Base-by-base conservation (phyloP, 805 yeast species). In the Candida boleticola region DNA sequence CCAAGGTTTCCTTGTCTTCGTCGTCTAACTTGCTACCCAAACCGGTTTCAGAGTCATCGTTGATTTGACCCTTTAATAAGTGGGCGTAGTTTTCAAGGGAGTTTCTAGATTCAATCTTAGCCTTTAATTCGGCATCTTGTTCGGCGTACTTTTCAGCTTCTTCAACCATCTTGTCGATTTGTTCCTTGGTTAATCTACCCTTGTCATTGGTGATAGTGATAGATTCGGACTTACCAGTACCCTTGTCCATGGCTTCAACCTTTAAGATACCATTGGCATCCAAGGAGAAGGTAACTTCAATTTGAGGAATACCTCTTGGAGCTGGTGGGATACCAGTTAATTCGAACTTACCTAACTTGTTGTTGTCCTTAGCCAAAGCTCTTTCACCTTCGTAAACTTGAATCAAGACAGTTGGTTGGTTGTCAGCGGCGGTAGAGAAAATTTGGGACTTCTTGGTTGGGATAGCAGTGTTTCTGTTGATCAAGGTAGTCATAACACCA, bases 331-430 rank as follows among this genome's bases (percentile, higher is more conserved):
- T 87, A 70, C 93, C 95, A 75, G 89, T 87, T 71, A 92, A 85
- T 80, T 92, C 97, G 76, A 92, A 92, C 82, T 92, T 96, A 79
- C 98, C 99, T 71, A 92, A 85, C 64, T 85, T 80, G 68, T 96
- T 88, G 89, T 92, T 92, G 79, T 92, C 98, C 66, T 85, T 76
- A 74, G 96, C 89, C 89, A 89, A 86, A 64, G 92, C 95, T 81
- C 99, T 93, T 82, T 92, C 99, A 84, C 99, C 99, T 82, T 92
- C 97, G 83, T 85, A 92, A 56, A 92, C 98, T 74, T 96, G 97
- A 86, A 92, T 89, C 76, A 88, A 93, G 55, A 92, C 98, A 58
- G 96, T 88, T 66, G 98, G 92, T 80, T 92, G 99, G 82, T 88
- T 89, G 82, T 92, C 99, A 61, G 86, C 96, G 65, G 88, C 95